Percentiles rank a stretch among this genome's conserved stretches.
Conservation (phyloP, 352 stramenopile species). For the Globisporangium heterothallicum region DNA sequence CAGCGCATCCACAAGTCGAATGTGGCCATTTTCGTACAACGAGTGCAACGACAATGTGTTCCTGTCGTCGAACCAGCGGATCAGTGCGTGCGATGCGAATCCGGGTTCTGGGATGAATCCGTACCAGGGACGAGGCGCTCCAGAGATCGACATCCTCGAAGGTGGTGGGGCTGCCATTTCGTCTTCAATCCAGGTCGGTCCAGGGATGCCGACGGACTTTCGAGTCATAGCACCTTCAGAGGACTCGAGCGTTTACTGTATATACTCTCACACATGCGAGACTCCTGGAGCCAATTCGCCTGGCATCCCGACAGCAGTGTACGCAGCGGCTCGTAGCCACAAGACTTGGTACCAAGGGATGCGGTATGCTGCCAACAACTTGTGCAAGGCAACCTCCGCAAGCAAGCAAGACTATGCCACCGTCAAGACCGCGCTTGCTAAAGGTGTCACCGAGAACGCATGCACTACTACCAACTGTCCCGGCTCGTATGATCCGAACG, state of each 20-base stretch:
- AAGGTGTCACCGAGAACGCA: conserved; percentile 42
- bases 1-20: conserved; percentile 74
- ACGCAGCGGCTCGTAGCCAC: conserved; percentile 37
- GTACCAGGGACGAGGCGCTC: conserved; percentile 61
- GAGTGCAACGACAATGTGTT: conserved; percentile 67
- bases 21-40: conserved; percentile 93
- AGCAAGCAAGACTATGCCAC: conserved; percentile 29
- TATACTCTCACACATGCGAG: conserved; percentile 35
- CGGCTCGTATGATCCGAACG: conserved; percentile 46
- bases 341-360: conserved; percentile 71
- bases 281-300: conserved; percentile 37
- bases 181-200: conserved; percentile 84
- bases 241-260: conserved; percentile 16
- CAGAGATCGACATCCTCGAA: conserved; percentile 94
- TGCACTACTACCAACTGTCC: conserved; percentile 37
- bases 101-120: conserved; percentile 84
- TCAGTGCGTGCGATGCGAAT: conserved; percentile 74
- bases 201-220: conserved; percentile 57
- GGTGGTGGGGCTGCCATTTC: conserved; percentile 69
- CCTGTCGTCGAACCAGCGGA: conserved; percentile 28
- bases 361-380: conserved; percentile 53
- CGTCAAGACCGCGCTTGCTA: conserved; percentile 27
- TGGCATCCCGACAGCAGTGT: conserved; percentile 34
- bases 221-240: conserved; percentile 19
- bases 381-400: conserved; percentile 21